Percentiles rank a stretch among this genome's conserved stretches.
Evolutionary conservation across 331 rosid species (phyloP).

Genomic region (Ulmus americana): DNA sequence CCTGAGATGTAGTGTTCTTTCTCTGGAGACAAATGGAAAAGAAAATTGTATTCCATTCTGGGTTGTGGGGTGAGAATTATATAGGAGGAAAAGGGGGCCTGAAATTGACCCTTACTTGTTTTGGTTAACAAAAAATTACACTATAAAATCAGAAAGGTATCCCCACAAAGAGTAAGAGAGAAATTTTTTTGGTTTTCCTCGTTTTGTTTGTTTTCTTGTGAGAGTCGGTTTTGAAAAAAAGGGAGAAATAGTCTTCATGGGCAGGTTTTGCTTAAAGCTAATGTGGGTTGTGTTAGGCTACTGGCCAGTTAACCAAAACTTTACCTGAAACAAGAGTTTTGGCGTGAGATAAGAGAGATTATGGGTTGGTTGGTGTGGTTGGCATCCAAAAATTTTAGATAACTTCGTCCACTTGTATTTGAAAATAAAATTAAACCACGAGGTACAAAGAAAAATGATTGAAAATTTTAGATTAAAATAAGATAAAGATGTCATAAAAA

Average conservation of each 20-base stretch:
- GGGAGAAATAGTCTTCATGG: not conserved
- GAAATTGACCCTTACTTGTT: conserved; percentile 12
- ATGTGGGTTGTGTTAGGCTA: conserved; percentile 21
- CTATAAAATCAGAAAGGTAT: conserved; percentile 7
- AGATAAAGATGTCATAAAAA: no score
- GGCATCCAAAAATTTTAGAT: conserved; percentile 23
- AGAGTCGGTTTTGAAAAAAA: not conserved
- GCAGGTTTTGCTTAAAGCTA: not conserved
- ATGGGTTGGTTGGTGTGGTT: conserved; percentile 33
- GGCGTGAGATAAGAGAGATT: not conserved
- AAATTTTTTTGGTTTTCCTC: not conserved
- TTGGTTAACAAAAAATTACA: conserved; percentile 12
- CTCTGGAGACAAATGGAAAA: conserved; percentile 9
- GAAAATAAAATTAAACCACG: not conserved
- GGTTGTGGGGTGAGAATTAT: conserved; percentile 23
- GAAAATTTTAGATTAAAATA: no score
- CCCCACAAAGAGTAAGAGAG: not conserved
- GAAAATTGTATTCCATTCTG: conserved; percentile 1
- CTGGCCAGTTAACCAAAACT: conserved; percentile 28
- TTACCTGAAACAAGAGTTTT: conserved; percentile 9
- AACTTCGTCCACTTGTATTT: conserved; percentile 21
- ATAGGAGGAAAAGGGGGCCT: conserved; percentile 24
- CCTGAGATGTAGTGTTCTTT: conserved; percentile 11
- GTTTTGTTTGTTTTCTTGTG: not conserved
- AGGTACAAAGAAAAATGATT: no score